Conservation (phyloP, 1,284 basidiomycete genomes). For the Microbotryomycetes sp. region DNA sequence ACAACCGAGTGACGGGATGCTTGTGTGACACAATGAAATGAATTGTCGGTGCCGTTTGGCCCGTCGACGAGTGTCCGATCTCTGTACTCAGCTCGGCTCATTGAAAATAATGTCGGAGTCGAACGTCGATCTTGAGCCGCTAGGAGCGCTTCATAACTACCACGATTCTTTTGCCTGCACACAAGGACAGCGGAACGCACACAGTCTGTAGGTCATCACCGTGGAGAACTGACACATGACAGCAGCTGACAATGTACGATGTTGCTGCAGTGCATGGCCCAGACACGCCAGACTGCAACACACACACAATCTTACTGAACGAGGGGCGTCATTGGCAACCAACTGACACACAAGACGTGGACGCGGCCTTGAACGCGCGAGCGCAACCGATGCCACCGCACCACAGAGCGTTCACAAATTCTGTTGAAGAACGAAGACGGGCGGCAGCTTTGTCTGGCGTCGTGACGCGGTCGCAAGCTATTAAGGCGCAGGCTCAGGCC, state of each 20-base stretch:
- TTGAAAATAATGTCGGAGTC: too few relatives aligned
- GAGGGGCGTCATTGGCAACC: not conserved
- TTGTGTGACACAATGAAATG: not conserved
- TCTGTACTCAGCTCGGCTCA: too few relatives aligned
- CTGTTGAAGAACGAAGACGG: not conserved
- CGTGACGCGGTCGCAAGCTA: not conserved
- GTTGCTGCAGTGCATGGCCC: not conserved
- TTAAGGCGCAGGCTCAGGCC: not conserved
- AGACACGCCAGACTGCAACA: not conserved
- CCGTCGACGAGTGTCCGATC: not conserved
- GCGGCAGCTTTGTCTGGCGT: not conserved
- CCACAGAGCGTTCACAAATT: conserved; percentile 1
- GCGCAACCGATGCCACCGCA: conserved; percentile 1
- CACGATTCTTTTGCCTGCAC: too few relatives aligned
- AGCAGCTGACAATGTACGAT: too few relatives aligned
- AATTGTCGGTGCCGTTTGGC: not conserved
- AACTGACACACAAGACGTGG: not conserved
- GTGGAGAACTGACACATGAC: too few relatives aligned
- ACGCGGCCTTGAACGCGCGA: not conserved
- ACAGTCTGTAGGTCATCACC: too few relatives aligned
- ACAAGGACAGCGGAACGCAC: too few relatives aligned
- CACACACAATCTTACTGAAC: not conserved
- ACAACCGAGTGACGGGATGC: too few relatives aligned
- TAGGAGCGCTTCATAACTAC: too few relatives aligned
- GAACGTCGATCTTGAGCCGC: too few relatives aligned